Conservation (phyloP, 2,329 filamentous ascomycete species). For the Phaeosphaeria sp. region DNA sequence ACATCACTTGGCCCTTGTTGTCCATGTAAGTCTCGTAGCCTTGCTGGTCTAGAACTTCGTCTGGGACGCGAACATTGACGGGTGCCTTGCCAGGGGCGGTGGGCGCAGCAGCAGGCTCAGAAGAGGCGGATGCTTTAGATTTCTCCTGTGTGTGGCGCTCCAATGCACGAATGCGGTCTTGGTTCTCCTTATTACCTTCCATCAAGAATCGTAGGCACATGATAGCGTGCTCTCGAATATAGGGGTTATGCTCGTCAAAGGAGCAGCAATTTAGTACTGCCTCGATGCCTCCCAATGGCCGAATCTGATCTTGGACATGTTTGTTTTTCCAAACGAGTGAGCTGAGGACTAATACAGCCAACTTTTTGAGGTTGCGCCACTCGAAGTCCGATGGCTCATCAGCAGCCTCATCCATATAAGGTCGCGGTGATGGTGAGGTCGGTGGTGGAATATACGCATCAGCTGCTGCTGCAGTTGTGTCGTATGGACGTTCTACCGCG, state of each 20-base stretch:
- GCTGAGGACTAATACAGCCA: conserved; percentile 88
- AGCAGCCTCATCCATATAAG: conserved; percentile 53
- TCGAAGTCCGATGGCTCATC: conserved; percentile 72
- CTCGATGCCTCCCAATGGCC: conserved; percentile 84
- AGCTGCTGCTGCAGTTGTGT: conserved; percentile 55
- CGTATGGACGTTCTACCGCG: conserved; percentile 71
- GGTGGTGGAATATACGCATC: conserved; percentile 51
- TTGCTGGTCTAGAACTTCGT: conserved; percentile 57
- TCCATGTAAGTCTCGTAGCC: conserved; percentile 61
- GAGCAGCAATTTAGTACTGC: conserved; percentile 86
- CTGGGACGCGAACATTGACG: conserved; percentile 49
- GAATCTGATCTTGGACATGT: conserved; percentile 85
- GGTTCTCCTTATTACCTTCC: conserved; percentile 76
- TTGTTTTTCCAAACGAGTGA: conserved; percentile 87
- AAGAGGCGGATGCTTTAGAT: conserved; percentile 16
- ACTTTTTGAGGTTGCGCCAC: conserved; percentile 87
- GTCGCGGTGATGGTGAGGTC: conserved; percentile 49
- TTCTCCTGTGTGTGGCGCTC: conserved; percentile 41
- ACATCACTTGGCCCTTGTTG: conserved; percentile 55
- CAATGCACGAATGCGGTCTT: conserved; percentile 72
- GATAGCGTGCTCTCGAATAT: conserved; percentile 80
- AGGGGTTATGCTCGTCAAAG: conserved; percentile 92
- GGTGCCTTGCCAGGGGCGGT: conserved; percentile 14
- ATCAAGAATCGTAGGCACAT: conserved; percentile 64
- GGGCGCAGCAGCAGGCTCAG: conserved; percentile 4